A percentile compares a stretch with the other conserved stretches of the same genome.
phyloP scores from a whole-genome alignment of 352 stramenopile genomes.

The Pythium dissimile region DNA sequence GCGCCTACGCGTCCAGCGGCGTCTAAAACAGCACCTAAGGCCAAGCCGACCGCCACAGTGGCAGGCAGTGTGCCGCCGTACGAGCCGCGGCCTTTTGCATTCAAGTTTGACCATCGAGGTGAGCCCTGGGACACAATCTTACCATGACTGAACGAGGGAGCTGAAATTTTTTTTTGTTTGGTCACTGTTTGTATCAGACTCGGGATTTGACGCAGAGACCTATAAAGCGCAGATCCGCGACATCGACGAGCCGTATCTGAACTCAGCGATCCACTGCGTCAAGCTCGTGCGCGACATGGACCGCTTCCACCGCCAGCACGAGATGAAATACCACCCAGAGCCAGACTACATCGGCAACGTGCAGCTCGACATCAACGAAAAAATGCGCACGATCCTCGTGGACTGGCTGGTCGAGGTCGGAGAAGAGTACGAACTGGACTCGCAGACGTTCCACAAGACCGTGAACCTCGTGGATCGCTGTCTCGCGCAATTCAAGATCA shows the following conservation, averaged over 20 bases:
- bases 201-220: conserved; percentile 64
- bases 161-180: background rate
- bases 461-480: conserved; percentile 85
- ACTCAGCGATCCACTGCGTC: conserved; percentile 26
- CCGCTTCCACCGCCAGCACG: conserved; percentile 61
- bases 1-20: background rate
- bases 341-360: conserved; percentile 60
- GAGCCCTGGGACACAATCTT: background rate
- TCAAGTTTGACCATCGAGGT: conserved; percentile 52
- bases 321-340: conserved; percentile 66
- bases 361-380: conserved; percentile 98
- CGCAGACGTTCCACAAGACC: conserved; percentile 80
- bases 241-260: conserved; percentile 41
- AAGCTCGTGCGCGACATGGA: conserved; percentile 68
- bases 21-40: background rate
- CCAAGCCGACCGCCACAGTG: background rate
- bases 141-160: background rate
- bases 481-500: conserved; percentile 79
- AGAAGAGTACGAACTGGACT: conserved; percentile 83
- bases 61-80: conserved; percentile 23
- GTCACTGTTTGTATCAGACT: conserved; percentile 24
- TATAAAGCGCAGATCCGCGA: conserved; percentile 51
- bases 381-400: conserved; percentile 99
- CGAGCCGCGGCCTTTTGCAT: conserved; percentile 46
- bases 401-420: conserved; percentile 97